These are phyloP conservation scores for Leptographium flavum DNA, from an alignment of 2,329 filamentous ascomycete genomes.

Conservation along the genomic window DNA sequence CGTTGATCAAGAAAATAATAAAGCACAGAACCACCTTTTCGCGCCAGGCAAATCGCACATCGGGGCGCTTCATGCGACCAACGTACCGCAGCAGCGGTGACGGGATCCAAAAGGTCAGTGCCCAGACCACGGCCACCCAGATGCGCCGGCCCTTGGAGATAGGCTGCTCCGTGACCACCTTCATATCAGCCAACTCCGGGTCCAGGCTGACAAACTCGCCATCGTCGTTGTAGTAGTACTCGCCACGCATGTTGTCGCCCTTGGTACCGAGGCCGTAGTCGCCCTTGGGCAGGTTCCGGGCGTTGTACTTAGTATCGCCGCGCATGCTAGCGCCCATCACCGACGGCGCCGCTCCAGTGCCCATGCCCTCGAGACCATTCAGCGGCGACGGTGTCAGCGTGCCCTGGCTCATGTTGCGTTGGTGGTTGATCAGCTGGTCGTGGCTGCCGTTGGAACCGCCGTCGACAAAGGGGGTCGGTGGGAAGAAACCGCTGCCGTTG, in stretches of 20 bases:
- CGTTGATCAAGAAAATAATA: constrained; percentile 73
- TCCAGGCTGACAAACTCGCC: constrained; percentile 61
- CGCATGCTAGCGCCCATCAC: constrained; percentile 13
- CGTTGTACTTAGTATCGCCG: constrained; percentile 31
- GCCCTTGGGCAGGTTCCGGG: constrained; percentile 45
- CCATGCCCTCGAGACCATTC: constrained; percentile 24
- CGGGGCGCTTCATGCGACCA: constrained; percentile 91
- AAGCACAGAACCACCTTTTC: constrained; percentile 80
- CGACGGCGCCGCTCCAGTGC: constrained; percentile 33
- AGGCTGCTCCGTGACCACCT: constrained; percentile 57
- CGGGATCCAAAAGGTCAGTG: constrained; percentile 85
- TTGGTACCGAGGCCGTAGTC: constrained; percentile 85
- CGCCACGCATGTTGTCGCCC: constrained; percentile 62
- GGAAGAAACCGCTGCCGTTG: constrained; percentile 56
- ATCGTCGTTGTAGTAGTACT: constrained; percentile 60
- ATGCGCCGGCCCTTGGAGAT: constrained; percentile 50
- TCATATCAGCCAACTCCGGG: constrained; percentile 62
- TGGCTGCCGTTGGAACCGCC: constrained; percentile 51
- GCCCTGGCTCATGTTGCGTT: constrained; percentile 41
- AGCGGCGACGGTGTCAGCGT: constrained; percentile 25
- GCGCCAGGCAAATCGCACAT: constrained; percentile 94
- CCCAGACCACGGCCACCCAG: constrained; percentile 78
- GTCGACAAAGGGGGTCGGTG: constrained; percentile 35
- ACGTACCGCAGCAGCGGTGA: constrained; percentile 67
- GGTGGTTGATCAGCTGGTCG: constrained; percentile 58